phyloP scores from a whole-genome alignment of 805 yeast genomes.

The Cyberlindnera veronae region DNA sequence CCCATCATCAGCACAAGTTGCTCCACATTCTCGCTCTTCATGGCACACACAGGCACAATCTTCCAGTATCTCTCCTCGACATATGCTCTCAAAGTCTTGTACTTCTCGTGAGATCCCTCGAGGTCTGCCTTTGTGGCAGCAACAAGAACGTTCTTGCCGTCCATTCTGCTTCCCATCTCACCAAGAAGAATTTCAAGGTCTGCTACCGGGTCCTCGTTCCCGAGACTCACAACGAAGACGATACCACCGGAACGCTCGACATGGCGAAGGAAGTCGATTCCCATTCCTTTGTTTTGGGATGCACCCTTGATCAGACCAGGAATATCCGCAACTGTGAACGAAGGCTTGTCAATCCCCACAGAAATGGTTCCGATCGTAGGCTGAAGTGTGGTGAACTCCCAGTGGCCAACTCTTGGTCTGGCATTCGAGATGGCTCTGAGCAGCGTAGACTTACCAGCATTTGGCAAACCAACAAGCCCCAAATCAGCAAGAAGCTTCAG shows the following conservation, averaged over 20 bases:
- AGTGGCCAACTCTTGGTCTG: constrained; percentile 87
- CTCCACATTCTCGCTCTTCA: constrained; percentile 67
- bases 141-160: constrained; percentile 61
- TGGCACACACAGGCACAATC: constrained; percentile 82
- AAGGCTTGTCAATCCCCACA: constrained; percentile 54
- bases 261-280: constrained; percentile 87
- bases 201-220: constrained; percentile 56
- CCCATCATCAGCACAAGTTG: constrained; percentile 70
- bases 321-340: constrained; percentile 92
- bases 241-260: constrained; percentile 88
- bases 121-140: constrained; percentile 95
- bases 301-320: constrained; percentile 96
- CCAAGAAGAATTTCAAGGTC: constrained; percentile 60
- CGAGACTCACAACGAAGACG: constrained; percentile 82
- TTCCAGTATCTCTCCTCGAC: constrained; percentile 55
- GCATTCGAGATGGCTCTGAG: constrained; percentile 86
- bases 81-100: constrained; percentile 38
- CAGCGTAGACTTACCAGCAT: constrained; percentile 93
- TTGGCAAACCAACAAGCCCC: constrained; percentile 93
- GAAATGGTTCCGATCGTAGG: constrained; percentile 90
- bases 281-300: constrained; percentile 82
- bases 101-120: constrained; percentile 49
- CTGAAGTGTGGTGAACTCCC: constrained; percentile 93
- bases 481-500: constrained; percentile 86
- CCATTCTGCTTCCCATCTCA: constrained; percentile 71